Evolutionary conservation across 225 moss, liverwort and hornwort genomes (phyloP).

Genomic region (Pleurozium schreberi): DNA sequence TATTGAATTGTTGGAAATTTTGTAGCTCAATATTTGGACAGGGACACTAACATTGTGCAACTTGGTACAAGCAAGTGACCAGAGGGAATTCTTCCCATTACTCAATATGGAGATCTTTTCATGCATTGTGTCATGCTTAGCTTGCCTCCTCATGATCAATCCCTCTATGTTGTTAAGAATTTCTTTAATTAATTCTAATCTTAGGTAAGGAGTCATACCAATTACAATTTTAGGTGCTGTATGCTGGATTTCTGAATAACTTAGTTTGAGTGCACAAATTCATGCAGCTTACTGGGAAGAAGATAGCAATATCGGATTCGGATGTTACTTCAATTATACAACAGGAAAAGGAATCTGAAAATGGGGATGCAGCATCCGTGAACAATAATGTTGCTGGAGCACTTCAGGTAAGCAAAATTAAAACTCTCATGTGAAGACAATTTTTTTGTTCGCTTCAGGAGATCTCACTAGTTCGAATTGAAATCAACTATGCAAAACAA

Average conservation of each 20-base stretch:
- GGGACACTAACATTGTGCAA: not conserved
- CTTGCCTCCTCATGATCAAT: not conserved
- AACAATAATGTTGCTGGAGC: not conserved
- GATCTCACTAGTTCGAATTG: not conserved
- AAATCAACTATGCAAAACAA: not conserved
- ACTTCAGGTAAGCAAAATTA: not conserved
- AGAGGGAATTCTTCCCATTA: not conserved
- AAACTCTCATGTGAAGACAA: not conserved
- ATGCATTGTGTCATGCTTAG: not conserved
- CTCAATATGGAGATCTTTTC: not conserved
- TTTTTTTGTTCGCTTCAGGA: not conserved
- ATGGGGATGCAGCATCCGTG: not conserved
- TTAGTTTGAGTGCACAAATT: not conserved
- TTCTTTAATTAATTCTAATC: not conserved
- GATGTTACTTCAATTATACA: not conserved
- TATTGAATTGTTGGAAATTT: not conserved
- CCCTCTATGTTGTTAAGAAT: not conserved
- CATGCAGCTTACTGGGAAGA: constrained; percentile 57
- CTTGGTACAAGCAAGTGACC: not conserved
- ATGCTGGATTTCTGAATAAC: not conserved
- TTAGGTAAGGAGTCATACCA: not conserved
- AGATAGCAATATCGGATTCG: not conserved
- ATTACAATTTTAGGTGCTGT: not conserved
- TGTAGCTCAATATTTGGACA: not conserved
- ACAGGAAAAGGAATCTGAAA: not conserved